Base-by-base conservation (phyloP, 331 rosid genomes). In the Malus hybrid region DNA sequence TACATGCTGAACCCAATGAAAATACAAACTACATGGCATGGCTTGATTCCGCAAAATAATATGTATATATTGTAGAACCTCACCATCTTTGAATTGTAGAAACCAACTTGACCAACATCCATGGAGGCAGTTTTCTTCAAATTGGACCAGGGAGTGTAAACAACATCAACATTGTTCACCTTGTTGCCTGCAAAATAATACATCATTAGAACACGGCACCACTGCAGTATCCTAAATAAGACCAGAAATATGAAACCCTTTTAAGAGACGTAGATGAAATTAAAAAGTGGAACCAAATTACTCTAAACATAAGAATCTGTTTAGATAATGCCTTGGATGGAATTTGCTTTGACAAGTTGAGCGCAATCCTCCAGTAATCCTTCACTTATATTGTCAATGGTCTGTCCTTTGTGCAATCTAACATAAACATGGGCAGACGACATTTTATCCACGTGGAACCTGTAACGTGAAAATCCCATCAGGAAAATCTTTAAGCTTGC, bases 41-140 rank as follows among this genome's bases (percentile, higher is more conserved):
- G 39, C 10, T n/a, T 12, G 7, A 69, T 15, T 28, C 39, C 19
- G 44, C 9, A 59, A 19, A 73, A 81, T 16, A 65, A 70, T 20
- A 55, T 52, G 65, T 78, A 29, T 15, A 24, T 52, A 54, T 32
- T 57, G 57, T 61, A 60, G 76, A 50, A 65, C 64, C 79, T 75
- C 76, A 93, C 98, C 91, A 82, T 90, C 86, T 91, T 93, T 10
- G 94, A 6, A 80, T 84, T 88, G 83, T 93, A 79, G 78, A 93
- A 93, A 70, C 98, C 97, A 88, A 93, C 94, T 93, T 93, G 98
- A 66, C 98, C 98, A 86, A 90, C 97, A 32, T 93, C 98, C 98
- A 93, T 93, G 9, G 98, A 91, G 50, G 97, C 87, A 64, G 98
- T 87, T 88, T 93, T 93, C 94, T 93, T 93, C 85, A 93, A 90